phyloP scores from a whole-genome alignment of 192 early-diverging fungal genomes.

The Martensiomyces pterosporus region DNA sequence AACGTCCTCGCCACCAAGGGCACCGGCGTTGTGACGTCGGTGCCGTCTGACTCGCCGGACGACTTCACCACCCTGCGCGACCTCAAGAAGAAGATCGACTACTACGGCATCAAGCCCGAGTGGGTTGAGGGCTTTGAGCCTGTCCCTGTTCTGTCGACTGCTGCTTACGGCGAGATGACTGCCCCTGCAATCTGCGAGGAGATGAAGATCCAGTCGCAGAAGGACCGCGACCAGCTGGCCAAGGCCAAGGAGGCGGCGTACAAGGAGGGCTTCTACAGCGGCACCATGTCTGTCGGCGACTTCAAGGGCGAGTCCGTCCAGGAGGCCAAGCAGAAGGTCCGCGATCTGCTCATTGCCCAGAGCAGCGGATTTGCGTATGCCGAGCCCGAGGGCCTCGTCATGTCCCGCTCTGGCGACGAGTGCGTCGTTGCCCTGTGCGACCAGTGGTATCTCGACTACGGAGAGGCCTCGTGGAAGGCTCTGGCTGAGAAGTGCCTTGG shows the following conservation, averaged over 20 bases:
- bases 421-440: slow-evolving; percentile 94
- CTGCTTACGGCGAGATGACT: slow-evolving; percentile 78
- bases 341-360: slow-evolving; percentile 64
- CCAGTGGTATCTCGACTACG: slow-evolving; percentile 99
- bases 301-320: slow-evolving; percentile 79
- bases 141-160: slow-evolving; percentile 81
- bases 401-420: slow-evolving; percentile 92
- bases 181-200: slow-evolving; percentile 82
- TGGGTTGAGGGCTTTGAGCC: slow-evolving; percentile 87
- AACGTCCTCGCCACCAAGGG: slow-evolving; percentile 93
- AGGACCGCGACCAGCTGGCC: slow-evolving; percentile 89
- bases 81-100: slow-evolving; percentile 89
- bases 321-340: slow-evolving; percentile 86
- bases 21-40: slow-evolving; percentile 97
- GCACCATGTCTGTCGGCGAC: slow-evolving; percentile 80
- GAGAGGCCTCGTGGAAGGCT: slow-evolving; percentile 80
- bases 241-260: slow-evolving; percentile 93
- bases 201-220: slow-evolving; percentile 95
- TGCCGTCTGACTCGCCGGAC: slow-evolving; percentile 98
- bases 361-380: slow-evolving; percentile 82
- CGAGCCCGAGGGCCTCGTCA: slow-evolving; percentile 92
- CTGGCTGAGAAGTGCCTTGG: slow-evolving; percentile 72
- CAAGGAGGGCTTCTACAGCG: slow-evolving; percentile 97
- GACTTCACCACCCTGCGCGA: slow-evolving; percentile 91
- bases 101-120: slow-evolving; percentile 81